phyloP scores from a whole-genome alignment of 345 rosid species.

The Xanthoceras sorbifolium region DNA sequence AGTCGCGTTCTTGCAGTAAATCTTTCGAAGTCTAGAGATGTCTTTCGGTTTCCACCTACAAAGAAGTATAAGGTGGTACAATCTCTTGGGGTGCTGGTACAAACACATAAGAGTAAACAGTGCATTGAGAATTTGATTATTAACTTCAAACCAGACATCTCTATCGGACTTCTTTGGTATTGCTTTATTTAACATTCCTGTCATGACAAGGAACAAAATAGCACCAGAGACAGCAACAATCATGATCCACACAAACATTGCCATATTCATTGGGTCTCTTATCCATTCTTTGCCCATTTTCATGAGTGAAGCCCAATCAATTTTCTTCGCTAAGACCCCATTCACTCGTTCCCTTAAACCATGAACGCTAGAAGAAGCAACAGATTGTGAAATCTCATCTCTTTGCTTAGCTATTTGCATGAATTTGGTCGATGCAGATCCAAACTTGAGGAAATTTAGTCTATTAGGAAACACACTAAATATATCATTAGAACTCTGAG shows the following conservation, averaged over 20 bases:
- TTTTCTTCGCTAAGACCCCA: constrained; percentile 55
- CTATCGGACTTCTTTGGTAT: constrained; percentile 70
- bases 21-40: constrained; percentile 63
- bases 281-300: constrained; percentile 75
- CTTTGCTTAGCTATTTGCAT: constrained; percentile 59
- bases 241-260: constrained; percentile 70
- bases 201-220: constrained; percentile 90
- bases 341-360: constrained; percentile 57
- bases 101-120: constrained; percentile 93
- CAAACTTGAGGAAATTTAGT: constrained; percentile 52
- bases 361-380: constrained; percentile 44
- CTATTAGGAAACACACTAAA: constrained; percentile 35
- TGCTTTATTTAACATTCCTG: constrained; percentile 81
- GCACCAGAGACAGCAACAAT: constrained; percentile 90
- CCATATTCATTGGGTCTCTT: constrained; percentile 78
- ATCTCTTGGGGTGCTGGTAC: constrained; percentile 87
- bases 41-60: constrained; percentile 77
- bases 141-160: constrained; percentile 89
- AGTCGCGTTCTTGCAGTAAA: constrained; percentile 83
- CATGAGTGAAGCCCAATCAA: constrained; percentile 60
- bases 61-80: constrained; percentile 80
- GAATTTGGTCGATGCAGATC: constrained; percentile 73
- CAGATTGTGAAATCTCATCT: constrained; percentile 69
- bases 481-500: constrained; percentile 24
- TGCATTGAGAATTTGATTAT: constrained; percentile 90